Evolutionary conservation across 2,329 filamentous ascomycete species (phyloP).

Genomic region (Pseudopithomyces maydicus): DNA sequence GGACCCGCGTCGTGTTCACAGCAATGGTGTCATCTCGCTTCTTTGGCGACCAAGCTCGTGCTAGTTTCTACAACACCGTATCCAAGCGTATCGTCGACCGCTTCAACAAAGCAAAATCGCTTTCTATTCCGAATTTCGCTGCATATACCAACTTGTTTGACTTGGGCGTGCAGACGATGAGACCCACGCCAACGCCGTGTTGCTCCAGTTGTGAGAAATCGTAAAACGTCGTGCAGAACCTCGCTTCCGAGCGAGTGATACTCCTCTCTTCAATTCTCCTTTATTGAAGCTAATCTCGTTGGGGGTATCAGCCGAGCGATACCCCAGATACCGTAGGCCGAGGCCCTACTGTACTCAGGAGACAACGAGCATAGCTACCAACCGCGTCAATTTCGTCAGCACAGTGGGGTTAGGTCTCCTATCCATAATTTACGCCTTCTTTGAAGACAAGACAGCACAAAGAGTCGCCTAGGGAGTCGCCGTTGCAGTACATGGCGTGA

Average conservation of each 20-base stretch:
- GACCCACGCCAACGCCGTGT: not conserved
- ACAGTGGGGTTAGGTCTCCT: not conserved
- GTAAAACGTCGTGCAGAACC: not conserved
- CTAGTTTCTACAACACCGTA: not conserved
- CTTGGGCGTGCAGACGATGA: not conserved
- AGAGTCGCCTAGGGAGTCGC: not conserved
- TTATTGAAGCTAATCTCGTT: slow-evolving; percentile 1
- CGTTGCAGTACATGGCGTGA: not conserved
- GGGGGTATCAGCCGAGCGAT: not conserved
- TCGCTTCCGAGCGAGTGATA: not conserved
- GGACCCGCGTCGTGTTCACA: not conserved
- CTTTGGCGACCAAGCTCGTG: not conserved
- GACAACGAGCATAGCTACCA: too few species aligned
- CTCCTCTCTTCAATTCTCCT: not conserved
- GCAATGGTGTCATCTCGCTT: not conserved
- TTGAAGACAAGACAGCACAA: not conserved
- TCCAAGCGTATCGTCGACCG: not conserved
- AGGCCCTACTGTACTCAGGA: not conserved
- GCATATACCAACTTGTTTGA: not conserved
- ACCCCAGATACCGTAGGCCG: not conserved
- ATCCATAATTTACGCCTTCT: not conserved
- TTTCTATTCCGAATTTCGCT: not conserved
- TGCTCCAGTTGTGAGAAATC: not conserved
- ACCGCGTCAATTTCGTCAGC: not conserved
- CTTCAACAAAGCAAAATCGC: not conserved